phyloP scores from a whole-genome alignment of 2,329 filamentous ascomycete species.

The Aspergillus sp. region DNA sequence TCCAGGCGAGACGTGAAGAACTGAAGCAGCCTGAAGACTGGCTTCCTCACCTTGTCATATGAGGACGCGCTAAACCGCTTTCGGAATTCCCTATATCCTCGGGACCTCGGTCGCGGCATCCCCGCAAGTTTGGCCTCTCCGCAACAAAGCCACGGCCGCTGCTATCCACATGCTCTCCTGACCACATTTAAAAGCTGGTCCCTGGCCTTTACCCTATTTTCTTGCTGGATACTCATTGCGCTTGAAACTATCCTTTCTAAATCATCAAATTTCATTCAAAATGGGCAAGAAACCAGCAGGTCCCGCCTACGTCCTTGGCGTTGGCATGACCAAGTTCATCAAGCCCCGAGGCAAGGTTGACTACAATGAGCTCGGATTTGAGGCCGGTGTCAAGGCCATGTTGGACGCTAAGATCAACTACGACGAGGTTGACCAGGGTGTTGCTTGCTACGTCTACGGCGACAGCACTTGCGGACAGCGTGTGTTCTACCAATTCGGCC shows the following conservation, averaged over 20 bases:
- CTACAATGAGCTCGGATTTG: slow-evolving; percentile 91
- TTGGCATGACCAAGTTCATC: slow-evolving; percentile 99
- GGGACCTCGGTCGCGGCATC: slow-evolving; percentile 32
- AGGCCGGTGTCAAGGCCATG: slow-evolving; percentile 86
- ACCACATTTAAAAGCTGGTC: slow-evolving; percentile 5
- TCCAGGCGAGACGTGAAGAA: background rate
- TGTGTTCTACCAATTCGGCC: slow-evolving; percentile 98
- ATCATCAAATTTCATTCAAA: slow-evolving; percentile 28
- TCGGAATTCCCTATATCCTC: slow-evolving; percentile 22
- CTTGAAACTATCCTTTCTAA: background rate
- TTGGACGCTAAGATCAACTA: slow-evolving; percentile 79
- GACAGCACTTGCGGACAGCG: slow-evolving; percentile 93
- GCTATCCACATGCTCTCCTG: slow-evolving; percentile 4
- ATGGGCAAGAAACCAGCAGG: slow-evolving; percentile 54
- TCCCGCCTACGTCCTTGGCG: slow-evolving; percentile 84
- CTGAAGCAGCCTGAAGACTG: background rate
- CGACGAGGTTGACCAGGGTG: slow-evolving; percentile 90
- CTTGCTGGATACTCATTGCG: background rate
- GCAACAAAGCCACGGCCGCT: slow-evolving; percentile 8
- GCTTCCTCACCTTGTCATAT: background rate
- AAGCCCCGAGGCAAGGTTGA: slow-evolving; percentile 92
- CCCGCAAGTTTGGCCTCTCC: slow-evolving; percentile 23
- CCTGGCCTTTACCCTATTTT: background rate
- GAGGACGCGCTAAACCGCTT: background rate
- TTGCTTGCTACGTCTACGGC: slow-evolving; percentile 98